A percentile compares a stretch with the other conserved stretches of the same genome.
These are phyloP conservation scores for Geotrichum aggregatum DNA, from an alignment of 1,139 yeast species.

Conservation along the genomic window DNA sequence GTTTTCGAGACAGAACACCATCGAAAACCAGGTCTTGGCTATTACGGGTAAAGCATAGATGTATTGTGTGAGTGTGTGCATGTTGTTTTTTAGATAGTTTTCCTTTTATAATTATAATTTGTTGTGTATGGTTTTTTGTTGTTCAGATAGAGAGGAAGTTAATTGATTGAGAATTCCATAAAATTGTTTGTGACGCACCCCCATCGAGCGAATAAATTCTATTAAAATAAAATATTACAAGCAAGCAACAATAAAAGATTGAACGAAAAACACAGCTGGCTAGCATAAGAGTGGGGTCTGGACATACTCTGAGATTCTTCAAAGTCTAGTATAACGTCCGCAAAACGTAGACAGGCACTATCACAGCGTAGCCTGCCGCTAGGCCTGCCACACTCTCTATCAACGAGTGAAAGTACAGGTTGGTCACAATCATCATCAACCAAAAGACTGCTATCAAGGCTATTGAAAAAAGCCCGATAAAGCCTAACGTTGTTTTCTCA, in stretches of 20 bases:
- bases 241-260: too few relatives aligned
- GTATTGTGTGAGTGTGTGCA: neutral
- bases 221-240: too few relatives aligned
- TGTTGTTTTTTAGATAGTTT: neutral
- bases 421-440: slow-evolving; percentile 84
- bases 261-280: too few relatives aligned
- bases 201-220: too few relatives aligned
- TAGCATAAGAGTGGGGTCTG: too few relatives aligned
- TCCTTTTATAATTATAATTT: neutral
- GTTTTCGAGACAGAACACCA: slow-evolving; percentile 50
- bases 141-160: neutral
- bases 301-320: too few relatives aligned
- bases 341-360: neutral
- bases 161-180: too few relatives aligned
- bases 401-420: slow-evolving; percentile 71
- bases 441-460: slow-evolving; percentile 61
- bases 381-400: slow-evolving; percentile 68
- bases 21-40: slow-evolving; percentile 15
- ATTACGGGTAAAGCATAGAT: neutral
- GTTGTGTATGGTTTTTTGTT: neutral
- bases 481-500: slow-evolving; percentile 34
- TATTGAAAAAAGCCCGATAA: slow-evolving; percentile 30
- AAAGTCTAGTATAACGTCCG: neutral
- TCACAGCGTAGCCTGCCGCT: slow-evolving; percentile 22
- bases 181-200: too few relatives aligned